Evolutionary conservation across 192 early-diverging fungal species (phyloP).

Genomic region (Gamsiella multidivaricata): DNA sequence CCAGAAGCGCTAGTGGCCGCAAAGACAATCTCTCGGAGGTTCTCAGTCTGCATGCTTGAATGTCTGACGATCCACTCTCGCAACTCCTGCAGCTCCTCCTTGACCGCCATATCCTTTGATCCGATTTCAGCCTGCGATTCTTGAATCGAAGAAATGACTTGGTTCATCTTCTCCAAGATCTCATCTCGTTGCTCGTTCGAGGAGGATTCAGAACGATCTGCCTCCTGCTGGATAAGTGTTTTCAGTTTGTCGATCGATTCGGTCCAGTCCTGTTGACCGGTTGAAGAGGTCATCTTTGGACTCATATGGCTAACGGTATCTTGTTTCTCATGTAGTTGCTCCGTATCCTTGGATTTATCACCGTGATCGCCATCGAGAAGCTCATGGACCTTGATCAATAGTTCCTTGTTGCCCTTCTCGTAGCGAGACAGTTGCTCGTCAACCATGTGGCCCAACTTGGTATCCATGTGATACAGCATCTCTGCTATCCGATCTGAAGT

Average conservation of each 20-base stretch:
- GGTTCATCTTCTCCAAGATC: conserved; percentile 35
- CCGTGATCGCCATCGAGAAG: conserved; percentile 23
- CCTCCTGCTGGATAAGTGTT: conserved; percentile 25
- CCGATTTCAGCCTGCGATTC: conserved; percentile 9
- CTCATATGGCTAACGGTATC: not conserved
- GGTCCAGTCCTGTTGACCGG: not conserved
- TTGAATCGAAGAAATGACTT: conserved; percentile 26
- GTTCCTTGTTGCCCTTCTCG: conserved; percentile 33
- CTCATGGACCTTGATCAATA: conserved; percentile 29
- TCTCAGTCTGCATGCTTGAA: conserved; percentile 43
- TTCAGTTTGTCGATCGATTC: conserved; percentile 24
- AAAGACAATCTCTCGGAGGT: conserved; percentile 39
- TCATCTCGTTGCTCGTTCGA: conserved; percentile 45
- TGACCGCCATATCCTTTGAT: conserved; percentile 2
- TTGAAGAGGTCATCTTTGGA: not conserved
- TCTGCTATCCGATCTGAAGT: conserved; percentile 41
- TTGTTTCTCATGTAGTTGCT: no score
- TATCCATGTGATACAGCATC: conserved; percentile 39
- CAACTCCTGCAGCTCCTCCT: conserved; percentile 34
- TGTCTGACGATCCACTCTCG: conserved; percentile 45
- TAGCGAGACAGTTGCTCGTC: conserved; percentile 42
- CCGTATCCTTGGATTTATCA: not conserved
- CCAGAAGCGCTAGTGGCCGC: not conserved
- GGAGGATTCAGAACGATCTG: conserved; percentile 23
- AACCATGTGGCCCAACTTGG: conserved; percentile 30